phyloP scores from a whole-genome alignment of 129 eudicot genomes.

The Flaveria trinervia region DNA sequence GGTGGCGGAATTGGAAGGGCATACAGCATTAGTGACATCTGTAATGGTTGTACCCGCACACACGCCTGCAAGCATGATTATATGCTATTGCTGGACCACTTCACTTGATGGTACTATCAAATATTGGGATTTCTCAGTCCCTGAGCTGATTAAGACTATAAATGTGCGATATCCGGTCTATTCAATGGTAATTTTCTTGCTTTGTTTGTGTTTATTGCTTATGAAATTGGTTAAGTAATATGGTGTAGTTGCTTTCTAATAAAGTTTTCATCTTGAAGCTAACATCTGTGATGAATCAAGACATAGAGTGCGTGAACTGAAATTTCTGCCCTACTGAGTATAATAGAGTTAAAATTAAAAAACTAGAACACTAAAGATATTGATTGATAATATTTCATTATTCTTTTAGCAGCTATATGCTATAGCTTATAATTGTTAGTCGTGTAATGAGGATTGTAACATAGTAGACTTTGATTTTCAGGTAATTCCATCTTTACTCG shows the following conservation, averaged over 20 bases:
- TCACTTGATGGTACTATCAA: conserved; percentile 91
- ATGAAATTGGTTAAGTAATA: not conserved
- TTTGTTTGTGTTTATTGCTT: conserved; percentile 10
- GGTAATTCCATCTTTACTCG: conserved; percentile 65
- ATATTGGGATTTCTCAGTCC: conserved; percentile 79
- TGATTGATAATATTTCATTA: conserved; percentile 1
- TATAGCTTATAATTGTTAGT: not conserved
- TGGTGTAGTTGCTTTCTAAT: not conserved
- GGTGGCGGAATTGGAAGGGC: conserved; percentile 85
- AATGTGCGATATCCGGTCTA: conserved; percentile 57
- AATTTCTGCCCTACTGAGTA: not conserved
- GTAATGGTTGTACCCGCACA: conserved; percentile 72
- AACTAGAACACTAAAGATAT: not conserved
- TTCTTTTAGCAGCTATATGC: not conserved
- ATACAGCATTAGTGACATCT: conserved; percentile 73
- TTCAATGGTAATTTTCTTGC: conserved; percentile 61
- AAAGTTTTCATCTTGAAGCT: not conserved
- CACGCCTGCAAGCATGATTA: conserved; percentile 48
- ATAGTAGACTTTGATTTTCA: conserved; percentile 24
- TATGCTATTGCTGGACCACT: conserved; percentile 84
- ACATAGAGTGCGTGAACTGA: not conserved
- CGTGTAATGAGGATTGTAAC: conserved; percentile 15
- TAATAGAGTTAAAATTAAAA: not conserved
- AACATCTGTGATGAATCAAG: conserved; percentile 1
- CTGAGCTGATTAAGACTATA: conserved; percentile 65